phyloP scores from a whole-genome alignment of 23 red algal species.

The Agarophyton chilense region DNA sequence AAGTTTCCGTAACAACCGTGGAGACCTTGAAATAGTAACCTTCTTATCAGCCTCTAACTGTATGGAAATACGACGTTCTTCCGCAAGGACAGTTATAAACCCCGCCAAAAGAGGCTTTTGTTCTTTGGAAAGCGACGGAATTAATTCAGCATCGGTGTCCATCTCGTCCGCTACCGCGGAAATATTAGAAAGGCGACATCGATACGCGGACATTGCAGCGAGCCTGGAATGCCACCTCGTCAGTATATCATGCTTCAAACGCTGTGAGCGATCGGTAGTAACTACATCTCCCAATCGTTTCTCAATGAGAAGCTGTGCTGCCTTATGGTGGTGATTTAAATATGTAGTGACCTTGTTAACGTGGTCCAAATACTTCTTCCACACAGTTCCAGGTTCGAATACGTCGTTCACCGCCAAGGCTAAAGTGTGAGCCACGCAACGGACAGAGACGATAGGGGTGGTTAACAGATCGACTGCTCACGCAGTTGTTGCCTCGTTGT shows the following conservation, averaged over 20 bases:
- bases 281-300: background rate
- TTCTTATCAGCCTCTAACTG: background rate
- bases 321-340: background rate
- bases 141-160: background rate
- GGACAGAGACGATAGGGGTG: background rate
- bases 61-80: background rate
- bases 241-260: background rate
- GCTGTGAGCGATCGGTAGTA: background rate
- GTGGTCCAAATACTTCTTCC: background rate
- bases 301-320: background rate
- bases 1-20: conserved; percentile 14
- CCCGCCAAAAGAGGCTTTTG: background rate
- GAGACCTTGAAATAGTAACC: conserved; percentile 7
- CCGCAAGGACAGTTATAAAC: background rate
- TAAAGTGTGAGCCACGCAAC: background rate
- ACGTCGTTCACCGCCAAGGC: background rate
- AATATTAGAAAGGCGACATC: background rate
- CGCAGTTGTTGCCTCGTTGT: background rate
- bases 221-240: background rate
- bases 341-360: background rate
- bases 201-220: background rate
- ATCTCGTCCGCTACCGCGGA: background rate
- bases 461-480: background rate
- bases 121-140: background rate
- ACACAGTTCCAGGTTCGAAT: background rate